A percentile compares a stretch with the other conserved stretches of the same genome.
phyloP scores from a whole-genome alignment of 2,329 filamentous ascomycete genomes.

The Cladophialophora exuberans region DNA sequence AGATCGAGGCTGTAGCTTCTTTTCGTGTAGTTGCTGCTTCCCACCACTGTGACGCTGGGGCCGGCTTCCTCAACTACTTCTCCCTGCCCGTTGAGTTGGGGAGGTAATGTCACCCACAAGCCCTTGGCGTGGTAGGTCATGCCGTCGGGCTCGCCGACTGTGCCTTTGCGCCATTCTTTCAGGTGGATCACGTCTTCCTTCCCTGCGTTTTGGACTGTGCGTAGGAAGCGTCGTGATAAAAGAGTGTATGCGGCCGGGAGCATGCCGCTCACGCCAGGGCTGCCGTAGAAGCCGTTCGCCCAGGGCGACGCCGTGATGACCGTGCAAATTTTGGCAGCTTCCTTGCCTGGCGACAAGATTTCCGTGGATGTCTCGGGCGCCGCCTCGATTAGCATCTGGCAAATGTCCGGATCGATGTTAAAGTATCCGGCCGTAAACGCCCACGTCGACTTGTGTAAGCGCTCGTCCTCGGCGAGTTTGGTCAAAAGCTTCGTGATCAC shows the following conservation, averaged over 20 bases:
- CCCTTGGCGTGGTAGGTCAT: constrained; percentile 99
- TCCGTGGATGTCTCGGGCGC: constrained; percentile 37
- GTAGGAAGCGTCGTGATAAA: constrained; percentile 79
- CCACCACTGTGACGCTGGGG: constrained; percentile 80
- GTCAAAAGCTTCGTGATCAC: constrained; percentile 75
- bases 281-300: constrained; percentile 94
- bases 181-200: constrained; percentile 66
- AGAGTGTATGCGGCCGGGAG: constrained; percentile 91
- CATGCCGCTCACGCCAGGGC: constrained; percentile 84
- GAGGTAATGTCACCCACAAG: constrained; percentile 44
- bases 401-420: constrained; percentile 87
- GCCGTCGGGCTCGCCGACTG: constrained; percentile 75
- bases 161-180: constrained; percentile 86
- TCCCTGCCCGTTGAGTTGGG: constrained; percentile 20
- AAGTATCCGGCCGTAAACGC: constrained; percentile 98
- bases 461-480: constrained; percentile 62
- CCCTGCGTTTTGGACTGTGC: constrained; percentile 58
- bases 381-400: constrained; percentile 73
- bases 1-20: constrained; percentile 90
- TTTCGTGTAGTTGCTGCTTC: constrained; percentile 95
- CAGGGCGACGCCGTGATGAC: constrained; percentile 91
- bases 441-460: constrained; percentile 75
- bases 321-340: constrained; percentile 61
- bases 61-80: constrained; percentile 53
- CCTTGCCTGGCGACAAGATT: constrained; percentile 19